Percentiles rank a stretch among this genome's conserved stretches.
Conservation (phyloP, 176 grass and related monocot genomes). For the Oryza brachyantha region DNA sequence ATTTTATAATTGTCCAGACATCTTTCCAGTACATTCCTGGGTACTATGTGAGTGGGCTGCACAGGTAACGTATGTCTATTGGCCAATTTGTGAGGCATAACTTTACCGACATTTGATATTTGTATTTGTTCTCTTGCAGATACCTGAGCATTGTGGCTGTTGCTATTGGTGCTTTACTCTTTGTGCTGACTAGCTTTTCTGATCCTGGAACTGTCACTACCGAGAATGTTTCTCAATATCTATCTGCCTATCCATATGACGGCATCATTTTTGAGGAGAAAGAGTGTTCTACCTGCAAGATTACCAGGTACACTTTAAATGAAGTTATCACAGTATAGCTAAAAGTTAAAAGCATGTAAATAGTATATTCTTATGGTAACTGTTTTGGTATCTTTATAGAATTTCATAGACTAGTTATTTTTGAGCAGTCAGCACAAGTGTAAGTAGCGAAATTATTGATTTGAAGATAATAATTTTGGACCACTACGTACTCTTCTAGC, state of each 20-base stretch:
- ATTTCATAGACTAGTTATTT: slow-evolving; percentile 7
- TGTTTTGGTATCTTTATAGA: slow-evolving; percentile 5
- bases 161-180: slow-evolving; percentile 70
- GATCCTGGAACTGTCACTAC: slow-evolving; percentile 90
- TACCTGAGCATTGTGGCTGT: slow-evolving; percentile 64
- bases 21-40: slow-evolving; percentile 96
- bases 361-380: slow-evolving; percentile 1
- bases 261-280: slow-evolving; percentile 77
- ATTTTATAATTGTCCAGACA: slow-evolving; percentile 81
- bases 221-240: slow-evolving; percentile 79
- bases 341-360: slow-evolving; percentile 9
- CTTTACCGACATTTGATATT: slow-evolving; percentile 12
- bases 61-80: slow-evolving; percentile 65
- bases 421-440: background rate
- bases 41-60: slow-evolving; percentile 81
- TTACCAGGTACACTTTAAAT: slow-evolving; percentile 57
- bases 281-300: slow-evolving; percentile 97
- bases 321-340: background rate
- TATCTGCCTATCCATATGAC: slow-evolving; percentile 89
- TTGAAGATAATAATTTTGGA: background rate
- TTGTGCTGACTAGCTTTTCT: slow-evolving; percentile 96
- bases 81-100: slow-evolving; percentile 19
- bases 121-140: slow-evolving; percentile 47
- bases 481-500: background rate
- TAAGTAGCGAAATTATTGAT: slow-evolving; percentile 17